These are phyloP conservation scores for Exophiala lecanii-corni DNA, from an alignment of 2,329 filamentous ascomycete genomes.

Conservation along the genomic window DNA sequence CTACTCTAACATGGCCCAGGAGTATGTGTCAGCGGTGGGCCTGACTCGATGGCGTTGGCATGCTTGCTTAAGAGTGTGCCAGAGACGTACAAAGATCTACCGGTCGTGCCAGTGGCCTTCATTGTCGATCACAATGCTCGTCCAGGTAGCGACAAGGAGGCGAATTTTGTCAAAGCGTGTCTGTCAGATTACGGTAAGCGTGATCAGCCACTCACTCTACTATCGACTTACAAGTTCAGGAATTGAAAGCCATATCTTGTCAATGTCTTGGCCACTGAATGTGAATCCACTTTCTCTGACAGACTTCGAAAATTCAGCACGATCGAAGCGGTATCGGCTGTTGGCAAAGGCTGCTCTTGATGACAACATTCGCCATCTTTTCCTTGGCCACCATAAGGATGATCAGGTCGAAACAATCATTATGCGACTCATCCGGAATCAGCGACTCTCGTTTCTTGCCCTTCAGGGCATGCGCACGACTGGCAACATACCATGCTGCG, in stretches of 20 bases:
- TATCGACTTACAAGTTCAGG: conserved; percentile 30
- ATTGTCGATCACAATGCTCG: conserved; percentile 60
- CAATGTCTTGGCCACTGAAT: conserved; percentile 50
- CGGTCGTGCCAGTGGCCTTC: conserved; percentile 46
- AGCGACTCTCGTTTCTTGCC: conserved; percentile 13
- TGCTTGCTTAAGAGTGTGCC: conserved; percentile 58
- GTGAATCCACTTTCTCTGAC: conserved; percentile 42
- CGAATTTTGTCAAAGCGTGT: conserved; percentile 45
- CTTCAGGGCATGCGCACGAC: conserved; percentile 20
- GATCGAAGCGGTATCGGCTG: conserved; percentile 66
- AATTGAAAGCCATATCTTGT: conserved; percentile 32
- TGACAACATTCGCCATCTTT: conserved; percentile 53
- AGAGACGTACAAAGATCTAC: conserved; percentile 23
- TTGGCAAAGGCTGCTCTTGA: conserved; percentile 59
- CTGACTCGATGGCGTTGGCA: conserved; percentile 96
- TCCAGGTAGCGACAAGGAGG: conserved; percentile 52
- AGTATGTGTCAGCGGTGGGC: conserved; percentile 82
- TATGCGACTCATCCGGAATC: conserved; percentile 57
- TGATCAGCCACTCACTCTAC: conserved; percentile 1
- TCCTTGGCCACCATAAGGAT: conserved; percentile 82
- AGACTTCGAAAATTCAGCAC: conserved; percentile 73
- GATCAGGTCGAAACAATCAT: conserved; percentile 89
- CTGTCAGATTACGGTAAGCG: conserved; percentile 41
- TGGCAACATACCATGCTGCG: conserved; percentile 20
- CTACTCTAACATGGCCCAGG: conserved; percentile 11